Evolutionary conservation across 331 rosid species (phyloP).

Genomic region (Malus hybrid): DNA sequence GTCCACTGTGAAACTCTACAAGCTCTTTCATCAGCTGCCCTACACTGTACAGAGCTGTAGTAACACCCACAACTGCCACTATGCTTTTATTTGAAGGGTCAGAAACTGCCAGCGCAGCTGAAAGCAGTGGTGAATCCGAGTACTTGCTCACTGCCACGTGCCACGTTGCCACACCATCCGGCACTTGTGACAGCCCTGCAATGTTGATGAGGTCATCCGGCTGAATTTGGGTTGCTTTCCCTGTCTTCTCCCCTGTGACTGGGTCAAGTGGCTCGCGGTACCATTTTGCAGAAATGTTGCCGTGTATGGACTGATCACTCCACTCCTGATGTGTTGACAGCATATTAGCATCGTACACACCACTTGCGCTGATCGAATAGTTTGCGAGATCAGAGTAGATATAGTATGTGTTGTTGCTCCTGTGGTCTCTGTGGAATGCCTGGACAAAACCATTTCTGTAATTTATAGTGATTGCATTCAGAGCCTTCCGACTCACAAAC

Average conservation of each 20-base stretch:
- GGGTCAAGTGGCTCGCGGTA: constrained; percentile 93
- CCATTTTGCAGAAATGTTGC: constrained; percentile 82
- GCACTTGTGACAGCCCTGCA: constrained; percentile 81
- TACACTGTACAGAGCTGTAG: constrained; percentile 84
- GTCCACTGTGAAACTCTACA: constrained; percentile 90
- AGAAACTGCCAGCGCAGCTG: constrained; percentile 94
- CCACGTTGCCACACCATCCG: constrained; percentile 97
- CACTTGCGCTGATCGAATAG: constrained; percentile 62
- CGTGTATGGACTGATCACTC: constrained; percentile 55
- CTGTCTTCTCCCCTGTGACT: constrained; percentile 67
- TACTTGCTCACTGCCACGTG: constrained; percentile 95
- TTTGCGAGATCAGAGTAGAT: constrained; percentile 83
- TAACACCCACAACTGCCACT: constrained; percentile 95
- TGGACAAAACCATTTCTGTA: constrained; percentile 94
- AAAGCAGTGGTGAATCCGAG: constrained; percentile 84
- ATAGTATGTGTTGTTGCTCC: constrained; percentile 79
- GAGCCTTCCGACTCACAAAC: constrained; percentile 80
- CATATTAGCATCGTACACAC: constrained; percentile 21
- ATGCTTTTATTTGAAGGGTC: constrained; percentile 72
- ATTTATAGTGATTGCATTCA: constrained; percentile 84
- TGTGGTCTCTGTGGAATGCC: constrained; percentile 87
- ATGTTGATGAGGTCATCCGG: constrained; percentile 86
- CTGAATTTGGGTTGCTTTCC: constrained; percentile 80
- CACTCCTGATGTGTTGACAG: constrained; percentile 44
- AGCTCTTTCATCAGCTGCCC: constrained; percentile 95